Percentiles rank a stretch among this genome's conserved stretches.
phyloP scores from a whole-genome alignment of 2,329 filamentous ascomycete genomes.

The Diaporthe amygdali region DNA sequence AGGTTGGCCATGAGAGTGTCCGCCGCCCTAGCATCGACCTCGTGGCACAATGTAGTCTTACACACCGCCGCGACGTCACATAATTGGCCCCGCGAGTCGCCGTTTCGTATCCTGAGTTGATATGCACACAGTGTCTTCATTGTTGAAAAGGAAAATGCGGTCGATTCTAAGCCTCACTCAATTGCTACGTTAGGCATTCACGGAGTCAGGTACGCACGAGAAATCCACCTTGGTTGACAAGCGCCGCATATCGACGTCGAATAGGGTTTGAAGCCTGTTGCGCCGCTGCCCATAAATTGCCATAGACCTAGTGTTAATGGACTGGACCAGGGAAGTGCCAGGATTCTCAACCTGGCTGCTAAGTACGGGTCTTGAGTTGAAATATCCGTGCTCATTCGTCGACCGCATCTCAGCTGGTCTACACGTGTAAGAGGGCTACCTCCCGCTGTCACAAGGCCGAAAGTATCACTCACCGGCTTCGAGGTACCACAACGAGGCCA shows the following conservation, averaged over 20 bases:
- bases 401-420: not conserved
- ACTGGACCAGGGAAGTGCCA: not conserved
- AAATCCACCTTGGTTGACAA: not conserved
- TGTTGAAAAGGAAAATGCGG: not conserved
- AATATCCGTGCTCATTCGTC: not conserved
- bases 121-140: not conserved
- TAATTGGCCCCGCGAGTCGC: not conserved
- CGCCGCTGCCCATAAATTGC: not conserved
- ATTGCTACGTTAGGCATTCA: not conserved
- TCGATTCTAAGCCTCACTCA: not conserved
- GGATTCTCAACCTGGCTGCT: not conserved
- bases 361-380: not conserved
- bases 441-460: not conserved
- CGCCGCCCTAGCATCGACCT: not conserved
- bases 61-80: not conserved
- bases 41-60: not conserved
- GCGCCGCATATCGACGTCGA: not conserved
- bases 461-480: not conserved
- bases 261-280: not conserved
- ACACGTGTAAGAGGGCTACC: not conserved
- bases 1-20: not conserved
- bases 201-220: not conserved
- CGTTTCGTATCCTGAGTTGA: not conserved
- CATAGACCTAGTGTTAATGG: not conserved
- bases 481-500: not conserved